Conservation (phyloP, 345 rosid species). For the Aethionema arabicum region DNA sequence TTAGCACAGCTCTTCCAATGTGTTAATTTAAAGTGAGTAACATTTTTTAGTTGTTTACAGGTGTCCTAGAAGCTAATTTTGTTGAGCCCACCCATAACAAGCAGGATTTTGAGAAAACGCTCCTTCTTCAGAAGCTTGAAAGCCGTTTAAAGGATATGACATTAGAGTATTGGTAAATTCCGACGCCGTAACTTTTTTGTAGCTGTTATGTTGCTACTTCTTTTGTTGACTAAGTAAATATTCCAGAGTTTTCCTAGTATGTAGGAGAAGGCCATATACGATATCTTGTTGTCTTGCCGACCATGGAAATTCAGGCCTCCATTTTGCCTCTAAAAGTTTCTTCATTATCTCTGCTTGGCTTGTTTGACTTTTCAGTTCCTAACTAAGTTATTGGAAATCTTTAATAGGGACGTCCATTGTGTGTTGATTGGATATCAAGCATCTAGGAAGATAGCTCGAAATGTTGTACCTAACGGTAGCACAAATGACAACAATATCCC, state of each 20-base stretch:
- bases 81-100: slow-evolving; percentile 94
- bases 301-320: slow-evolving; percentile 8
- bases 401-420: slow-evolving; percentile 74
- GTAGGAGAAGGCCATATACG: slow-evolving; percentile 16
- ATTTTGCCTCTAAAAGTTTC: slow-evolving; percentile 29
- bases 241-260: slow-evolving; percentile 22
- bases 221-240: slow-evolving; percentile 2
- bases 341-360: slow-evolving; percentile 14
- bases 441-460: slow-evolving; percentile 40
- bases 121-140: slow-evolving; percentile 94
- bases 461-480: slow-evolving; percentile 30
- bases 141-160: slow-evolving; percentile 90
- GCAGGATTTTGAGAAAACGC: slow-evolving; percentile 95
- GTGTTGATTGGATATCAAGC: slow-evolving; percentile 75
- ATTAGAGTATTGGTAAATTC: slow-evolving; percentile 74
- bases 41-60: slow-evolving; percentile 40
- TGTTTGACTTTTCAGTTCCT: slow-evolving; percentile 19
- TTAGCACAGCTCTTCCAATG: slow-evolving; percentile 8
- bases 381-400: slow-evolving; percentile 27
- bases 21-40: slow-evolving; percentile 8
- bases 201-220: slow-evolving; percentile 30
- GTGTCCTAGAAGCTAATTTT: slow-evolving; percentile 90
- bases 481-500: slow-evolving; percentile 31
- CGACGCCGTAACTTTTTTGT: slow-evolving; percentile 11
- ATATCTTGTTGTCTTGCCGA: slow-evolving; percentile 21